phyloP scores from a whole-genome alignment of 805 yeast genomes.

The Vanderwaltozyma yarrowii region DNA sequence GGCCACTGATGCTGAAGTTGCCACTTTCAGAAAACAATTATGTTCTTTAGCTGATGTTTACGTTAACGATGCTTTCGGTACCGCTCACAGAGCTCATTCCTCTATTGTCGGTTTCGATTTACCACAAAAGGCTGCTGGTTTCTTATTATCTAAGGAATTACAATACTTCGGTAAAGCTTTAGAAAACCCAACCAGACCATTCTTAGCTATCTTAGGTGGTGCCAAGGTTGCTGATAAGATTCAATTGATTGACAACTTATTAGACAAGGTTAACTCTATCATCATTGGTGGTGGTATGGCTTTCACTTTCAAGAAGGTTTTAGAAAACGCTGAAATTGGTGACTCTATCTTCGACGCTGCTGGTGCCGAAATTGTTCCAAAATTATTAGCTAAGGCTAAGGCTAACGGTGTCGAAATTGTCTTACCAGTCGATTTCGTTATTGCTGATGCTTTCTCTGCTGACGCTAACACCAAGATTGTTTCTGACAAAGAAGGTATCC shows the following conservation, averaged over 20 bases:
- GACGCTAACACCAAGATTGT: conserved; percentile 83
- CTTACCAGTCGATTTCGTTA: conserved; percentile 91
- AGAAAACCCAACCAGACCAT: conserved; percentile 96
- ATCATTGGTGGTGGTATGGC: conserved; percentile 99
- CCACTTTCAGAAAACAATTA: conserved; percentile 79
- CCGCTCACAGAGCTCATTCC: conserved; percentile 99
- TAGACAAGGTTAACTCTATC: conserved; percentile 89
- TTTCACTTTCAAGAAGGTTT: conserved; percentile 94
- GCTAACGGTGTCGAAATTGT: conserved; percentile 87
- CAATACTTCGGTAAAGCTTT: conserved; percentile 96
- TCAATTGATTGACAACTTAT: conserved; percentile 92
- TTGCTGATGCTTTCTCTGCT: conserved; percentile 88
- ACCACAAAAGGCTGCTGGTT: conserved; percentile 97
- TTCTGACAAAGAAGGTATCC: conserved; percentile 83
- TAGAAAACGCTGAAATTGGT: conserved; percentile 81
- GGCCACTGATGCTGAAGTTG: conserved; percentile 80
- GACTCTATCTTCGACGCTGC: conserved; percentile 85
- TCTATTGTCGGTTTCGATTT: conserved; percentile 97
- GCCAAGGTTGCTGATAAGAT: conserved; percentile 99
- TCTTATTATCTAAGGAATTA: conserved; percentile 96
- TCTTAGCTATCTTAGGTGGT: conserved; percentile 98
- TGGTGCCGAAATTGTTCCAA: conserved; percentile 92
- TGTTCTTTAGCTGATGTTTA: conserved; percentile 93
- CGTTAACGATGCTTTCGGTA: conserved; percentile 97
- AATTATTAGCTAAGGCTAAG: conserved; percentile 92